These are phyloP conservation scores for Silene uniflora DNA, from an alignment of 148 eudicot species.

Conservation along the genomic window DNA sequence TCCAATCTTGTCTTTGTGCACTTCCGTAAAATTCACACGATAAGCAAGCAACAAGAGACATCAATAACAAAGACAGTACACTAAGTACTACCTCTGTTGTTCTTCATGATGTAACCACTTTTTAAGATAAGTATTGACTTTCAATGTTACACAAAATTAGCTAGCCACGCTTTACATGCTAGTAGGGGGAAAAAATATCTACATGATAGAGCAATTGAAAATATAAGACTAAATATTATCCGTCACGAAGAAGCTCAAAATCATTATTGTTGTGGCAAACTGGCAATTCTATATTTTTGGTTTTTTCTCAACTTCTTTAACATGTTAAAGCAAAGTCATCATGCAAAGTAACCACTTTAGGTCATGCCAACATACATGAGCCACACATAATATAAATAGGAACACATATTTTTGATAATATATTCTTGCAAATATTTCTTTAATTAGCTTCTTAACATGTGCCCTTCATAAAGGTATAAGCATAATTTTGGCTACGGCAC, in stretches of 20 bases:
- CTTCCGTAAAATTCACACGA: background rate
- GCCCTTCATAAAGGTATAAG: background rate
- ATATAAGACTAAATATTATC: background rate
- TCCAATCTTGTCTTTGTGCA: background rate
- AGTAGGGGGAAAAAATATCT: background rate
- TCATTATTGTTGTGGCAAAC: background rate
- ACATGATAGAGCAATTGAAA: background rate
- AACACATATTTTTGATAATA: too few species aligned
- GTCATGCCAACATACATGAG: background rate
- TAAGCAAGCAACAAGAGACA: background rate
- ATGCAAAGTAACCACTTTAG: background rate
- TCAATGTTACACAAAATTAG: background rate
- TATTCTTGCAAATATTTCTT: too few species aligned
- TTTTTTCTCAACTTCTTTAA: background rate
- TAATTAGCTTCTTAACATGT: too few species aligned
- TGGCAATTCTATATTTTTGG: background rate
- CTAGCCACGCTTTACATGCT: background rate
- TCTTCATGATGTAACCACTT: background rate
- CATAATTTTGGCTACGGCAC: background rate
- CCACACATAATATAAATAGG: background rate
- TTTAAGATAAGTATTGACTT: background rate
- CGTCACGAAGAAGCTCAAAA: background rate
- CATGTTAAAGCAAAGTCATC: background rate
- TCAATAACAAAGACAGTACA: background rate
- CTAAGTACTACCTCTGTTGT: too few species aligned